Evolutionary conservation across 257 asterid genomes (phyloP).

Genomic region (Petunia secreta): DNA sequence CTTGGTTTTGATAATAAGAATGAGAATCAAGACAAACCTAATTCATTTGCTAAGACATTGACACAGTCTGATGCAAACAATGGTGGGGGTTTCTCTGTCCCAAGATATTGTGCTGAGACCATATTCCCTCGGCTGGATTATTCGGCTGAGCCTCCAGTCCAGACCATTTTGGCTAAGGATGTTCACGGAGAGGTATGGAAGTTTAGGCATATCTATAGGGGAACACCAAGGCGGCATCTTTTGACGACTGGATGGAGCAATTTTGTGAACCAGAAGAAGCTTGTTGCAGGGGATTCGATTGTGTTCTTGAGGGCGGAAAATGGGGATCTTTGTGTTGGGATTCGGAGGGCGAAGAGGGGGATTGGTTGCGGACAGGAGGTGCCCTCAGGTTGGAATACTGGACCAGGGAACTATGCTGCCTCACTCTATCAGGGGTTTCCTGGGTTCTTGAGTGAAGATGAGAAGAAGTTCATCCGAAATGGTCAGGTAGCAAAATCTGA

Average conservation of each 20-base stretch:
- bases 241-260: slow-evolving; percentile 86
- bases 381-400: slow-evolving; percentile 65
- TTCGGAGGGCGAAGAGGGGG: slow-evolving; percentile 75
- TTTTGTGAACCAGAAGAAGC: slow-evolving; percentile 82
- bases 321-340: slow-evolving; percentile 74
- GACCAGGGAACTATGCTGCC: slow-evolving; percentile 33
- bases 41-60: slow-evolving; percentile 74
- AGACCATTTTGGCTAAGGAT: slow-evolving; percentile 71
- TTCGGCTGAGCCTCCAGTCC: slow-evolving; percentile 82
- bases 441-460: slow-evolving; percentile 45
- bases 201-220: slow-evolving; percentile 79
- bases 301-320: slow-evolving; percentile 76
- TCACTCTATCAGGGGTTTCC: slow-evolving; percentile 44
- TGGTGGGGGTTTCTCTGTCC: slow-evolving; percentile 87
- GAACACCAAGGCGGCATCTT: slow-evolving; percentile 78
- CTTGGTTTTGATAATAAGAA: slow-evolving; percentile 45
- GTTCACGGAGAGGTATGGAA: slow-evolving; percentile 73
- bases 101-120: slow-evolving; percentile 84
- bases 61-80: slow-evolving; percentile 87
- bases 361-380: slow-evolving; percentile 52
- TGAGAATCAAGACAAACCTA: slow-evolving; percentile 58
- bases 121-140: slow-evolving; percentile 78
- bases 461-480: slow-evolving; percentile 32
- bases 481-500: slow-evolving; percentile 34
- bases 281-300: slow-evolving; percentile 78